These are phyloP conservation scores for Pyrus pyrifolia DNA, from an alignment of 306 rosid species.

Conservation along the genomic window DNA sequence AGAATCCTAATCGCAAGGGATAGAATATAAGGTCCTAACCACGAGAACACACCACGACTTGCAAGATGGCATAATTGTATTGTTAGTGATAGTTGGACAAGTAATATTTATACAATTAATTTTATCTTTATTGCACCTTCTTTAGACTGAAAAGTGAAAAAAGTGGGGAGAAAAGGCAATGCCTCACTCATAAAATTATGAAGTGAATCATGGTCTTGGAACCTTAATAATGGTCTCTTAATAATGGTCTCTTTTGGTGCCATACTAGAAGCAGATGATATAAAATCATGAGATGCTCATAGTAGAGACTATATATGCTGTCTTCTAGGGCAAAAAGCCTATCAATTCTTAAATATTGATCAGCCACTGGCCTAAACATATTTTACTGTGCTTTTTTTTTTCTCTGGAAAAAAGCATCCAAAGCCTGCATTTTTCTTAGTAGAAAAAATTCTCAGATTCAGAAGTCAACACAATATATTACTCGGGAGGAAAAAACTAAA, in stretches of 20 bases:
- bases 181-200: too few species aligned
- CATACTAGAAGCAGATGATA: slow-evolving; percentile 21
- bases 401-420: neutral
- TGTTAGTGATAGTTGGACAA: neutral
- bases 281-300: slow-evolving; percentile 18
- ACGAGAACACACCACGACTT: neutral
- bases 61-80: neutral
- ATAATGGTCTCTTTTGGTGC: slow-evolving; percentile 6
- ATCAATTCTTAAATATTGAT: neutral
- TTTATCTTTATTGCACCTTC: neutral
- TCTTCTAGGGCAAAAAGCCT: slow-evolving; percentile 20
- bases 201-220: too few species aligned
- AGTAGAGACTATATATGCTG: neutral
- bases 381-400: neutral
- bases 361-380: neutral
- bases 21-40: neutral
- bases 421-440: neutral
- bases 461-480: slow-evolving; percentile 8
- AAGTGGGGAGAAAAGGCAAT: too few species aligned
- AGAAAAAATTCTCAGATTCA: slow-evolving; percentile 4
- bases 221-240: neutral
- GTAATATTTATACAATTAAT: neutral
- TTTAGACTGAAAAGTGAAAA: too few species aligned
- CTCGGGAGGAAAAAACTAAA: neutral
- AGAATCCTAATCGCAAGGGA: too few species aligned